Percentiles rank a stretch among this genome's conserved stretches.
Conservation (phyloP, 148 eudicot genomes). For the Suaeda aralocaspica region DNA sequence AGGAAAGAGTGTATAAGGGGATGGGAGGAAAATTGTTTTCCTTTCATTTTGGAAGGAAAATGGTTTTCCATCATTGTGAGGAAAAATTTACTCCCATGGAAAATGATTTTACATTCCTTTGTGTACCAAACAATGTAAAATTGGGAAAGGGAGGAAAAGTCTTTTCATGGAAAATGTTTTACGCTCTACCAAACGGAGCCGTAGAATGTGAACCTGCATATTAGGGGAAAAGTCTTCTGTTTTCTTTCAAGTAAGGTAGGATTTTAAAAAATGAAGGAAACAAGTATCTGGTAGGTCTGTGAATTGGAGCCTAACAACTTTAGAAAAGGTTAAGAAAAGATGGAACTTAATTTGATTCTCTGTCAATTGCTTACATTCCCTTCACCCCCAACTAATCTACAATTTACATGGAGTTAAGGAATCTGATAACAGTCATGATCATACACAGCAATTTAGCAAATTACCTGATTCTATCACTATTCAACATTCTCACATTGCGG, state of each 20-base stretch:
- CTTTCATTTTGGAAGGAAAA: no score
- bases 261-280: neutral
- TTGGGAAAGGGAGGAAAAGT: no score
- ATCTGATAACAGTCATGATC: neutral
- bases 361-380: neutral
- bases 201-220: neutral
- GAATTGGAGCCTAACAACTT: neutral
- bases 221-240: neutral
- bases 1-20: no score
- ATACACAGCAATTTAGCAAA: neutral
- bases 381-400: neutral
- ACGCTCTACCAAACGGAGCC: no score
- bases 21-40: no score
- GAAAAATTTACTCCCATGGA: no score
- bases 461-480: neutral
- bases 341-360: neutral
- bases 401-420: neutral
- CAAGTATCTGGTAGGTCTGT: neutral
- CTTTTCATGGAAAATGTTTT: no score
- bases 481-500: conserved; percentile 1
- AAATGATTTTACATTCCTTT: no score
- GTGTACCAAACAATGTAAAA: no score
- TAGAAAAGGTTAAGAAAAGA: neutral
- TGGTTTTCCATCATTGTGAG: no score
- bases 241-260: neutral